Conservation (phyloP, 371 early-diverging fungal genomes). For the Mycotypha africana region DNA sequence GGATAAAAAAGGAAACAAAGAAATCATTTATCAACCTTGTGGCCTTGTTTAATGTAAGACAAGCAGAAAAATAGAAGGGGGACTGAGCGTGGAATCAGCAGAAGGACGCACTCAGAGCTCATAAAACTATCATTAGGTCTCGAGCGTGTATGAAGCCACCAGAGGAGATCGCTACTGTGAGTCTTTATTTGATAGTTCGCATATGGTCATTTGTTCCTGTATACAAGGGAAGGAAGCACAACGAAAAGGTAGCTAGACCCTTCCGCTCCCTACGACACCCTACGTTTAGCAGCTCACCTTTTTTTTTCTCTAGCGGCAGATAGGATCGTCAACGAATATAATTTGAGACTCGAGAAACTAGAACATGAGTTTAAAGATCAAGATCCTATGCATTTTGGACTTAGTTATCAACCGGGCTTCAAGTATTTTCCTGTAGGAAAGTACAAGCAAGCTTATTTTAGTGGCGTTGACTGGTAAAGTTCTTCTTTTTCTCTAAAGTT, state of each 20-base stretch:
- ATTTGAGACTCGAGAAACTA: slow-evolving; percentile 45
- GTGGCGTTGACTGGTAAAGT: slow-evolving; percentile 59
- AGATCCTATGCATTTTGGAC: slow-evolving; percentile 41
- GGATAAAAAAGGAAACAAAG: slow-evolving; percentile 35
- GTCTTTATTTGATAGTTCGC: slow-evolving; percentile 41
- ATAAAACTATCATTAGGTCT: slow-evolving; percentile 21
- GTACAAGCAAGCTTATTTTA: slow-evolving; percentile 52
- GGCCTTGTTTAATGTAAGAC: slow-evolving; percentile 51
- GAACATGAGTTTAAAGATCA: slow-evolving; percentile 41
- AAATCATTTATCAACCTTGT: slow-evolving; percentile 56
- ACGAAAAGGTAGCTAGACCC: slow-evolving; percentile 50
- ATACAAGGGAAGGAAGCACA: slow-evolving; percentile 39
- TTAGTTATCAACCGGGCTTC: slow-evolving; percentile 59
- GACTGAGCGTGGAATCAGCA: too few relatives aligned
- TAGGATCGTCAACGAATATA: slow-evolving; percentile 48
- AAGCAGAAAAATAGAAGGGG: background rate
- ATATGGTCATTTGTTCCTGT: slow-evolving; percentile 52
- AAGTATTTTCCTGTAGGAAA: slow-evolving; percentile 47
- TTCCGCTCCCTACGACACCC: background rate
- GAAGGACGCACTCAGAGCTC: background rate
- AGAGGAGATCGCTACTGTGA: slow-evolving; percentile 55
- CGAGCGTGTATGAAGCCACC: slow-evolving; percentile 53
- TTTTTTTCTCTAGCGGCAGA: slow-evolving; percentile 46
- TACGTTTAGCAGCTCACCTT: too few relatives aligned
- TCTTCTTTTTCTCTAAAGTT: too few relatives aligned